Base-by-base conservation (phyloP, 2,329 filamentous ascomycete species). In the Diplodia scrobiculata region DNA sequence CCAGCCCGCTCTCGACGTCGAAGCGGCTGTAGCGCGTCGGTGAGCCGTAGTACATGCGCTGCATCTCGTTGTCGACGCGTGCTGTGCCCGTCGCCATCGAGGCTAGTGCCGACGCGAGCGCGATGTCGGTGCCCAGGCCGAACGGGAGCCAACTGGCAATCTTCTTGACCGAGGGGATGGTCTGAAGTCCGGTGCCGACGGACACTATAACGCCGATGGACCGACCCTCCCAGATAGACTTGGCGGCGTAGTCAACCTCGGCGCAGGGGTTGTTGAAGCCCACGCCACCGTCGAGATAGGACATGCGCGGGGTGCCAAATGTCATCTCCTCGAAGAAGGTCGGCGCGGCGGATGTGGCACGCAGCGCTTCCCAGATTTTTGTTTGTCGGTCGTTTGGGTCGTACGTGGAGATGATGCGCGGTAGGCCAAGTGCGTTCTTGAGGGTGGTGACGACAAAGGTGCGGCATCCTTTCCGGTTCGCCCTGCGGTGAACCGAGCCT, bases 1-100 rank as follows among this genome's bases (percentile, higher is more conserved):
- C 76, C 21, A 79, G 72, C 3, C 77, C 76, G n/a, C 75, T 73
- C 64, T 78, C 75, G 2, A 79, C 77, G 64, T 79, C 76, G 68
- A 78, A 78, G 36, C 77, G 76, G 69, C 72, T 77, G 69, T 79
- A 78, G 4, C 68, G 70, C 1, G 76, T 79, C n/a, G 70, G 70
- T 0, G 70, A 72, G 66, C 74, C 72, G 70, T 73, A 75, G 70
- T 78, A 78, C 75, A 77, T 78, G 51, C 77, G 73, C 64, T 76
- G 74, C 75, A 79, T 76, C 65, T 79, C 77, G 67, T 78, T 78
- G 69, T 78, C 76, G 14, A 79, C 77, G 3, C 77, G 71, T 2
- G 75, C 73, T 1, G 77, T 78, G 64, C 72, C 72, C 1, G 76
- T 78, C 0, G 77, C 77, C 76, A 79, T 78, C 10, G 73, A 72